Conservation (phyloP, 345 rosid genomes). For the Populus euphratica region DNA sequence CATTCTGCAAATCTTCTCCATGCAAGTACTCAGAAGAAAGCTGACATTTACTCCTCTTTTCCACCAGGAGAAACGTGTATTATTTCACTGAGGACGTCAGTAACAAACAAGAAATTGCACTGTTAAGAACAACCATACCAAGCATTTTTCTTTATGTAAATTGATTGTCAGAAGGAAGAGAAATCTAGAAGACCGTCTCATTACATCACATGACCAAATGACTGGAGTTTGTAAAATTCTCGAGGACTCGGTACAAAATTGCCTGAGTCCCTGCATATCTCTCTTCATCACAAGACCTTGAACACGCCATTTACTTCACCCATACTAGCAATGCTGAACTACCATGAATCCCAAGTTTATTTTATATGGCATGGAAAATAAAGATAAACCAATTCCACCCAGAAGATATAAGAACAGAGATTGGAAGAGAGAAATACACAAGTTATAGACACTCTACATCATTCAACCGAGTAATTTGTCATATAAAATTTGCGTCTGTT, state of each 20-base stretch:
- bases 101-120: no score
- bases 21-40: no score
- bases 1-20: background rate
- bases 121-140: no score
- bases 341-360: background rate
- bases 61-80: no score
- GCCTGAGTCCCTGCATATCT: background rate
- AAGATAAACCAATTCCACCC: background rate
- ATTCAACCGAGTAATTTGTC: background rate
- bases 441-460: background rate
- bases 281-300: background rate
- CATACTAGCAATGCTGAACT: background rate
- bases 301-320: background rate
- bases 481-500: background rate
- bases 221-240: no score
- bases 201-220: no score
- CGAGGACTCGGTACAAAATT: background rate
- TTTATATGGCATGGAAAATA: background rate
- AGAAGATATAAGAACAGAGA: background rate
- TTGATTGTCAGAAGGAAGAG: no score
- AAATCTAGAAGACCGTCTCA: no score
- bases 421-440: background rate
- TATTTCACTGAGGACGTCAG: no score
- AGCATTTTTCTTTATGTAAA: no score
- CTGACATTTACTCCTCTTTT: no score